phyloP scores from a whole-genome alignment of 345 rosid genomes.

The Hypericum androsaemum region DNA sequence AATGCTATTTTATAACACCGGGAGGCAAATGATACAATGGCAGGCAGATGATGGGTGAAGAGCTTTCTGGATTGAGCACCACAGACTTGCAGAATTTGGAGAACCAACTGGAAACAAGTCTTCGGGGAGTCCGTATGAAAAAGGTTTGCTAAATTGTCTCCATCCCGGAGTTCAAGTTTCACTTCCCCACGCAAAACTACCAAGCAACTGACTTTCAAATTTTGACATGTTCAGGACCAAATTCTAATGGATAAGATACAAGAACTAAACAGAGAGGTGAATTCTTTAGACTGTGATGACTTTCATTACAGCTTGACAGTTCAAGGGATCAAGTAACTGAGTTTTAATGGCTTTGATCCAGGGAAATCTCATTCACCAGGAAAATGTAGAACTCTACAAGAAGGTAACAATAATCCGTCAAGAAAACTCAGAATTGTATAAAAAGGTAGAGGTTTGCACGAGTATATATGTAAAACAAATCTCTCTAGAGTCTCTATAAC shows the following conservation, averaged over 20 bases:
- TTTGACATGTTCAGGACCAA: constrained; percentile 40
- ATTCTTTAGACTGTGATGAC: constrained; percentile 6
- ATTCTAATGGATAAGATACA: constrained; percentile 50
- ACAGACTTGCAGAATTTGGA: constrained; percentile 51
- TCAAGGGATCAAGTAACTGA: constrained; percentile 15
- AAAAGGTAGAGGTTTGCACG: constrained; percentile 25
- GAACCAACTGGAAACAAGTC: constrained; percentile 44
- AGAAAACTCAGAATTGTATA: constrained; percentile 39
- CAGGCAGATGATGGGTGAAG: constrained; percentile 81
- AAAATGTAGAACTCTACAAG: constrained; percentile 56
- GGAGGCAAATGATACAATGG: constrained; percentile 13
- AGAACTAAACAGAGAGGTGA: constrained; percentile 49
- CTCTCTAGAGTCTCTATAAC: constrained; percentile 9
- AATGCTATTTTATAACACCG: neutral
- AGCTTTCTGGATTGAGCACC: constrained; percentile 45
- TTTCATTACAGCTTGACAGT: constrained; percentile 2
- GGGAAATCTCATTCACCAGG: constrained; percentile 52
- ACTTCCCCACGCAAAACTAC: constrained; percentile 8
- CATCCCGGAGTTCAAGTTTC: constrained; percentile 1
- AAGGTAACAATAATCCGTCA: constrained; percentile 48
- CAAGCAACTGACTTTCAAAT: constrained; percentile 8
- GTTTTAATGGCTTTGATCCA: constrained; percentile 24
- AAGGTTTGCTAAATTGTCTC: constrained; percentile 34
- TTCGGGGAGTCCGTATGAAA: constrained; percentile 43
- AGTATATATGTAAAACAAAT: constrained; percentile 2